phyloP scores from a whole-genome alignment of 1,284 basidiomycete genomes.

The Inonotus obliquus region DNA sequence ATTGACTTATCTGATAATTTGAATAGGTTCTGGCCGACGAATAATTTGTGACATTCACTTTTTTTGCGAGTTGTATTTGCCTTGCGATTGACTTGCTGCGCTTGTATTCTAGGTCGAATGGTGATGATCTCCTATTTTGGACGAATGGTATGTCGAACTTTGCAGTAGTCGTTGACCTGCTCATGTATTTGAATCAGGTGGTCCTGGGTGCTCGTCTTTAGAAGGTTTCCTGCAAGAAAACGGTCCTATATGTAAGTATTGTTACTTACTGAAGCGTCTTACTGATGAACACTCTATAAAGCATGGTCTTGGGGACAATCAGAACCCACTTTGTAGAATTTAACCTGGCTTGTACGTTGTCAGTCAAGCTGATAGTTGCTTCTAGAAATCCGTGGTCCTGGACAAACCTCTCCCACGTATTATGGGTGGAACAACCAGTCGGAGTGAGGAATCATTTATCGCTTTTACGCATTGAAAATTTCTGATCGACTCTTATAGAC shows the following conservation, averaged over 20 bases:
- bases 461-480: neutral
- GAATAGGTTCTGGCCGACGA: slow-evolving; percentile 42
- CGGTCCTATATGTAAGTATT: slow-evolving; percentile 34
- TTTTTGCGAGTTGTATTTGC: too few relatives aligned
- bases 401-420: slow-evolving; percentile 40
- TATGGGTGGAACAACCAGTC: slow-evolving; percentile 49
- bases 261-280: neutral
- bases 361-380: neutral
- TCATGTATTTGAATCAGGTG: slow-evolving; percentile 28
- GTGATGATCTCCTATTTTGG: slow-evolving; percentile 51
- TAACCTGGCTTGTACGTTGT: neutral
- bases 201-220: slow-evolving; percentile 43
- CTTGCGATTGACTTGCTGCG: too few relatives aligned
- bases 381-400: slow-evolving; percentile 33
- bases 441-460: slow-evolving; percentile 30
- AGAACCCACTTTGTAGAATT: slow-evolving; percentile 39
- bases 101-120: slow-evolving; percentile 25
- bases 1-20: neutral
- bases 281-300: slow-evolving; percentile 20
- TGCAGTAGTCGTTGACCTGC: neutral
- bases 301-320: slow-evolving; percentile 56
- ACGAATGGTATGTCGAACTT: slow-evolving; percentile 24
- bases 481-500: slow-evolving; percentile 23
- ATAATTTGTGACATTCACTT: slow-evolving; percentile 24
- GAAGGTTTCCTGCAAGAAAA: slow-evolving; percentile 48